These are phyloP conservation scores for Haplosporangium sp. DNA, from an alignment of 371 early-diverging fungal genomes.

Conservation along the genomic window DNA sequence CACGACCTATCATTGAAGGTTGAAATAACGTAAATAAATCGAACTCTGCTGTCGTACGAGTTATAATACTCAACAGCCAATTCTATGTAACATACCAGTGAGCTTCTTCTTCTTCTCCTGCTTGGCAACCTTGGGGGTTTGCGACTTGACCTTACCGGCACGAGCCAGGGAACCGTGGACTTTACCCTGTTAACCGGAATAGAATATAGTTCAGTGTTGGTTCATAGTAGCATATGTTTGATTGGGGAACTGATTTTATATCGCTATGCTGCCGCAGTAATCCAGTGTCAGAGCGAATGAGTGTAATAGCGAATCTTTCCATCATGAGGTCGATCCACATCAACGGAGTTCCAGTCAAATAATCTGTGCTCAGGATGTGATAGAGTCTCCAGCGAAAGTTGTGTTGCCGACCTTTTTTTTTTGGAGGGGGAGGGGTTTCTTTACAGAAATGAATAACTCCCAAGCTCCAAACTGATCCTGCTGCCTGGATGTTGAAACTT, in stretches of 20 bases:
- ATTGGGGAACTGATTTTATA: background rate
- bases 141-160: constrained; percentile 99
- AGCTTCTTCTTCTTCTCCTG: constrained; percentile 96
- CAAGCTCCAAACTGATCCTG: too few relatives aligned
- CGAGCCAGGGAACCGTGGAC: constrained; percentile 99
- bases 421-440: too few relatives aligned
- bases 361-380: background rate
- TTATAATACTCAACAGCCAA: background rate
- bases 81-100: constrained; percentile 79
- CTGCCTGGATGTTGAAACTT: too few relatives aligned
- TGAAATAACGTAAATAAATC: background rate
- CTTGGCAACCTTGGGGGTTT: constrained; percentile 99
- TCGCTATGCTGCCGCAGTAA: background rate
- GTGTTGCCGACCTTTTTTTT: too few relatives aligned
- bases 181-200: constrained; percentile 84
- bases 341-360: background rate
- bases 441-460: too few relatives aligned
- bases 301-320: background rate
- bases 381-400: background rate
- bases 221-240: background rate
- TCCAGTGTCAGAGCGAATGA: background rate
- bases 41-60: background rate
- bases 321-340: background rate
- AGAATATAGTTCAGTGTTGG: background rate
- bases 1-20: constrained; percentile 80